phyloP scores from a whole-genome alignment of 495 filamentous ascomycete genomes.

The Hypoxylon fragiforme region DNA sequence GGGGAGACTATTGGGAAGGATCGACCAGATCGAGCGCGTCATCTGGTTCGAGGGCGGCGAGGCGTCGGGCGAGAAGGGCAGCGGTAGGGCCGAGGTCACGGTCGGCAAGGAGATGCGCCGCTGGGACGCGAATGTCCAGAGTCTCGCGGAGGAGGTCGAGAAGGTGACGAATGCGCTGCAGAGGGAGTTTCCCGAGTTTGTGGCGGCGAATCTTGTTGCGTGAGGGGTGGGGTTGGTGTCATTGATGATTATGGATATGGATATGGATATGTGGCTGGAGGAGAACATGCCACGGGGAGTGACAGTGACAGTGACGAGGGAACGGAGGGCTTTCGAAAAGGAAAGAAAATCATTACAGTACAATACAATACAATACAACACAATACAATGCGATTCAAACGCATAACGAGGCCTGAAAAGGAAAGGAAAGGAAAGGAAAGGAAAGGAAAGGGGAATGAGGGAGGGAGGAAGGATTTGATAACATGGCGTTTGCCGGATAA shows the following conservation, averaged over 20 bases:
- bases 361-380: background rate
- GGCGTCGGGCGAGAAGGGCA: conserved; percentile 65
- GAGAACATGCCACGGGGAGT: no score
- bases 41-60: conserved; percentile 80
- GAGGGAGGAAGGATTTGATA: conserved; percentile 5
- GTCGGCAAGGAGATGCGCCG: conserved; percentile 71
- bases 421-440: background rate
- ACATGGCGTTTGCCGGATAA: conserved; percentile 26
- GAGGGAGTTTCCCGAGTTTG: conserved; percentile 66
- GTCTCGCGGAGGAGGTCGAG: conserved; percentile 85
- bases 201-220: conserved; percentile 50
- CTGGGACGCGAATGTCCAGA: conserved; percentile 89
- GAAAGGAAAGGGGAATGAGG: conserved; percentile 9
- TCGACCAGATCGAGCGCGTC: conserved; percentile 90
- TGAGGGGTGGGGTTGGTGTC: conserved; percentile 10
- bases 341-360: no score
- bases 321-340: no score
- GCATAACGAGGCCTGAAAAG: background rate
- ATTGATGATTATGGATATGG: conserved; percentile 1
- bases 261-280: no score
- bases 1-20: conserved; percentile 78
- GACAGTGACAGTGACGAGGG: no score
- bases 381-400: background rate
- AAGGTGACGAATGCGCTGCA: conserved; percentile 76
- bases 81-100: conserved; percentile 58